Evolutionary conservation across 2,329 filamentous ascomycete genomes (phyloP), one percentile per base, ranked within the genome.

Genomic region (Sphaerulina populicola): DNA sequence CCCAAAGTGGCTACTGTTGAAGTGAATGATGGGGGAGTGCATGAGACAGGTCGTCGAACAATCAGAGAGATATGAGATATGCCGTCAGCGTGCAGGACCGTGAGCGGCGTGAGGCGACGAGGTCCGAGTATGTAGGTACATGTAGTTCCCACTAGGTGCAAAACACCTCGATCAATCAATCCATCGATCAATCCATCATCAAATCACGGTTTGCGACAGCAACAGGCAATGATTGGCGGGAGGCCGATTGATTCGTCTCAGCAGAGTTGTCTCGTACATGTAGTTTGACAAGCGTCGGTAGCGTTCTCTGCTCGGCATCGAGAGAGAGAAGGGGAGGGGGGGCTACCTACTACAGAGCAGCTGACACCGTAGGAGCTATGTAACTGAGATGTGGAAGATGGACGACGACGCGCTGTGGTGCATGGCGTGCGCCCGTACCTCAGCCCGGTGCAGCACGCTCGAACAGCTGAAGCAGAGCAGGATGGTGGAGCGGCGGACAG

Each of bases 31-130:
- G 40, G 47, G 39, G 42, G 18, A 44, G 39, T 47, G 15, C 38
- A 52, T 49, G 53, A 52, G 52, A 52, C 40, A 45, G 39, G 52
- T 51, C 44, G 35, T 52, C 49, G 44, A 48, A 42, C 47, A 23
- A 27, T 27, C 18, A 18, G 18, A 18, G 18, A 18, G 18, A 18
- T 18, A 18, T 18, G 39, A 21, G 41, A 43, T 38, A 49, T 45
- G 47, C 41, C 49, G 41, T 51, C 53, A 52, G 51, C 52, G 53
- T 49, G 53, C 53, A 53, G 47, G 23, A 33, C 30, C 11, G 30
- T 4, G 36, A 15, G 18, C 18, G 18, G 18, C 18, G 18, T 18
- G 18, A 18, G 18, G 41, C 51, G 41, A 48, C 51, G 42, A 49
- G 27, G 30, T 44, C 31, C 40, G 47, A 31, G n/a, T 31, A n/a